phyloP scores from a whole-genome alignment of 2,329 filamentous ascomycete genomes.

The Grosmannia clavigera region DNA sequence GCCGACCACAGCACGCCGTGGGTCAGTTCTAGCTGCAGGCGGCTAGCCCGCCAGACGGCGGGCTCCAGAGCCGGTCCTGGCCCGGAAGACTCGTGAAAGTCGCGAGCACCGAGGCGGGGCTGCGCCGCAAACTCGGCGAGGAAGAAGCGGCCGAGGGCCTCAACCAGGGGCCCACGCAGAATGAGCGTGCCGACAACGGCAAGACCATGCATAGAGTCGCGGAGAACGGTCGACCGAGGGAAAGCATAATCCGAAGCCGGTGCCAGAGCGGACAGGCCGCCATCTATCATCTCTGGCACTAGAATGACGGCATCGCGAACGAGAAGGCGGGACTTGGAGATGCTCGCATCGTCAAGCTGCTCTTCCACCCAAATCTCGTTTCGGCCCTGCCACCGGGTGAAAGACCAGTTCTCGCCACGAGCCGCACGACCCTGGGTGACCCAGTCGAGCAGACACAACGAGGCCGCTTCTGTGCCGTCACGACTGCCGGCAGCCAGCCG shows the following conservation, averaged over 20 bases:
- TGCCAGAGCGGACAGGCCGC: constrained; percentile 23
- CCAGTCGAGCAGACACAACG: constrained; percentile 84
- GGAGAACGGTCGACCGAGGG: constrained; percentile 21
- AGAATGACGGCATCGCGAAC: constrained; percentile 79
- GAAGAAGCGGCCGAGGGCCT: constrained; percentile 58
- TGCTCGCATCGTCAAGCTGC: not conserved
- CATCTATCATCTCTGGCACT: not conserved
- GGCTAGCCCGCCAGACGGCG: constrained; percentile 36
- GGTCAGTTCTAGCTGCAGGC: constrained; percentile 45
- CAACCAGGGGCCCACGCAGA: constrained; percentile 60
- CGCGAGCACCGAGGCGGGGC: constrained; percentile 70
- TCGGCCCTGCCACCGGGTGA: constrained; percentile 64
- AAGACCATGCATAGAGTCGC: constrained; percentile 58
- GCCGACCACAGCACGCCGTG: constrained; percentile 68
- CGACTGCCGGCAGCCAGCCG: constrained; percentile 34
- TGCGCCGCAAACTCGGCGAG: constrained; percentile 64
- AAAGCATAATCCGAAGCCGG: not conserved
- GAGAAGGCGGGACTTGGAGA: constrained; percentile 43
- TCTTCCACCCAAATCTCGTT: constrained; percentile 65
- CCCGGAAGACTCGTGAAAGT: constrained; percentile 51
- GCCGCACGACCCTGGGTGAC: constrained; percentile 79
- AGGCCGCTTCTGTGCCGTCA: constrained; percentile 18
- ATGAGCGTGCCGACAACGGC: constrained; percentile 78
- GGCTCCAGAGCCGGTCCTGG: not conserved
- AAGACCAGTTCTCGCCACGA: constrained; percentile 79